phyloP scores from a whole-genome alignment of 495 filamentous ascomycete species.

The Penicillium longicatenatum region DNA sequence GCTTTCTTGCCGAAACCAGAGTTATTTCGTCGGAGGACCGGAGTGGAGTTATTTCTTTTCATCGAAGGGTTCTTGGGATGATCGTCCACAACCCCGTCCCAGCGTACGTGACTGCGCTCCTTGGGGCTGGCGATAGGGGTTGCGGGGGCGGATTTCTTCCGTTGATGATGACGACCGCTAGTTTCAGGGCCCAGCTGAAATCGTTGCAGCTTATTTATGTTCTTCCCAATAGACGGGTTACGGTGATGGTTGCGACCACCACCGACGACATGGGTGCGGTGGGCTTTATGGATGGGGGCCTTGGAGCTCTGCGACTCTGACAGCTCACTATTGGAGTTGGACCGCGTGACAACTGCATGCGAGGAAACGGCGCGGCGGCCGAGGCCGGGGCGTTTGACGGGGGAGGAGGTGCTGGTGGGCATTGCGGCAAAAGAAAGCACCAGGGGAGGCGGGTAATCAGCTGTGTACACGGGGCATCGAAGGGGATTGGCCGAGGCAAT shows the following conservation, averaged over 20 bases:
- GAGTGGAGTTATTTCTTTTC: constrained; percentile 50
- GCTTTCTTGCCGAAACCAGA: constrained; percentile 40
- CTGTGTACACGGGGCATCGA: constrained; percentile 26
- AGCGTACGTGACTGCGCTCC: constrained; percentile 39
- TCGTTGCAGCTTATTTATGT: constrained; percentile 44
- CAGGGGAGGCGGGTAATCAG: constrained; percentile 28
- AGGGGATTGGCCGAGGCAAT: constrained; percentile 35
- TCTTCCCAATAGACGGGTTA: constrained; percentile 46
- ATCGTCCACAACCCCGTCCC: constrained; percentile 40
- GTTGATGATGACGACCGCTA: constrained; percentile 43
- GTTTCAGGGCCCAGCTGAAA: constrained; percentile 36
- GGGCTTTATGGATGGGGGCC: constrained; percentile 31
- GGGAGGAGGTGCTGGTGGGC: constrained; percentile 47
- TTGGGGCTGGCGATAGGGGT: constrained; percentile 48
- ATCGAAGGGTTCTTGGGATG: constrained; percentile 36
- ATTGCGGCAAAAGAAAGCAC: constrained; percentile 34
- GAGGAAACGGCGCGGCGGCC: constrained; percentile 51
- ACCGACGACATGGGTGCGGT: constrained; percentile 48
- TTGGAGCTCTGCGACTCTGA: constrained; percentile 39
- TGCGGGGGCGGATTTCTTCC: constrained; percentile 51
- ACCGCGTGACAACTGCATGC: constrained; percentile 47
- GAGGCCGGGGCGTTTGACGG: constrained; percentile 50
- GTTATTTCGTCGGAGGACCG: constrained; percentile 42
- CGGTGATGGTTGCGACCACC: constrained; percentile 47
- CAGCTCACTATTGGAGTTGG: constrained; percentile 38